Evolutionary conservation across 192 early-diverging fungal genomes (phyloP), one percentile per base, ranked within the genome.

Genomic region (Podila epigama): DNA sequence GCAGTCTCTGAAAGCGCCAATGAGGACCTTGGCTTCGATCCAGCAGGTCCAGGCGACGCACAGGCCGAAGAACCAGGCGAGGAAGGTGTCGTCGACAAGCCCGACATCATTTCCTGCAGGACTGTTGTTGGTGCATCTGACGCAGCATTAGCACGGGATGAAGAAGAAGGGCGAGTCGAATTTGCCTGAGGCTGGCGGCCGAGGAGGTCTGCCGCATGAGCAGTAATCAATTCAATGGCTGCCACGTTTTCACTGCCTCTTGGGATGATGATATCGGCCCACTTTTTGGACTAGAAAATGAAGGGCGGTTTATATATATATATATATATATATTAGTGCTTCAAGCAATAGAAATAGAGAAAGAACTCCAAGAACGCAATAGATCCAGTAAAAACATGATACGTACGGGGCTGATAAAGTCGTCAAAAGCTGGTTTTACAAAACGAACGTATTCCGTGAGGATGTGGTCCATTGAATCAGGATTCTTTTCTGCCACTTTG

Each of bases 371-470:
- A 10, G n/a, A n/a, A n/a, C 6, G 3, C 11, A 52, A 31, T 36
- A 35, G 16, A 51, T 12, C 3, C 33, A 4, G 2, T 1, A 13
- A 2, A n/a, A n/a, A 3, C 29, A 16, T 16, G 35, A 16, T 22
- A 55, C 80, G 64, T 84, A 88, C 88, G 31, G 91, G 94, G 58
- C 87, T 83, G 52, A 97, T 88, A 75, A 93, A 97, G 61, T 97
- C 93, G 62, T 97, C 95, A 70, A 94, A 95, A 59, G 86, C 82
- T 5, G 94, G 94, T 82, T 97, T 97, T 29, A 92, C 91, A 57
- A 89, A 89, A 28, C 83, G 83, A 35, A 94, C 69, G 62, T 95
- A 97, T 40, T 84, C 70, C 28, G 85, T 85, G 32, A 97, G 68
- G 27, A 93, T 84, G 25, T 75, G 55, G 18, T 86, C 87, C 39